phyloP scores from a whole-genome alignment of 1,139 yeast species.

The Candida sanyaensis region DNA sequence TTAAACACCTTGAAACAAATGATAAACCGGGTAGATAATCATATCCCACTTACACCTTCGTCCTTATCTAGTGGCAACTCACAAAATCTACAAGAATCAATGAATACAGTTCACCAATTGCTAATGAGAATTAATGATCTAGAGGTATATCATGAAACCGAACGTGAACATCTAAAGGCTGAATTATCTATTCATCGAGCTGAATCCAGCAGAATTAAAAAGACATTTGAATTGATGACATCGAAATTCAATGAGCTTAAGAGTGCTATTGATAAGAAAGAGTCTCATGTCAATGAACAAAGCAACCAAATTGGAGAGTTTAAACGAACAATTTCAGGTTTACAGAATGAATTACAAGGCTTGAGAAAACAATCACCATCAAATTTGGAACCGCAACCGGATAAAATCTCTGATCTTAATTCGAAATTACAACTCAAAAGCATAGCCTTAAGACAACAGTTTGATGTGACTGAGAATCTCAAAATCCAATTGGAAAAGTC shows the following conservation, averaged over 20 bases:
- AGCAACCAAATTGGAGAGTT: conserved; percentile 24
- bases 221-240: conserved; percentile 20
- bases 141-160: too few relatives aligned
- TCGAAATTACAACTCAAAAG: conserved; percentile 31
- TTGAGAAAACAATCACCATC: too few relatives aligned
- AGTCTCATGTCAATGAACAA: conserved; percentile 1
- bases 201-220: conserved; percentile 23
- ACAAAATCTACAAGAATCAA: conserved; percentile 14
- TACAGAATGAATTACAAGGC: conserved; percentile 34
- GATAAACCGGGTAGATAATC: conserved; percentile 15
- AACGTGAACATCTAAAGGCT: too few relatives aligned
- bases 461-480: conserved; percentile 23
- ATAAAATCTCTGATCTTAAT: conserved; percentile 25
- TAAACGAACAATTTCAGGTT: conserved; percentile 31
- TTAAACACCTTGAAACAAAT: conserved; percentile 29
- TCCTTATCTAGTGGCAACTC: conserved; percentile 12
- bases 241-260: conserved; percentile 21
- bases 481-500: conserved; percentile 40
- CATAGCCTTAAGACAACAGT: conserved; percentile 19
- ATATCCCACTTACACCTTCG: conserved; percentile 8
- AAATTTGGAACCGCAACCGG: too few relatives aligned
- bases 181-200: conserved; percentile 6
- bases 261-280: neutral
- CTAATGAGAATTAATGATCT: conserved; percentile 6
- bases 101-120: conserved; percentile 20